Conservation (phyloP, 106 monocot species). For the Dendrobium officinale region DNA sequence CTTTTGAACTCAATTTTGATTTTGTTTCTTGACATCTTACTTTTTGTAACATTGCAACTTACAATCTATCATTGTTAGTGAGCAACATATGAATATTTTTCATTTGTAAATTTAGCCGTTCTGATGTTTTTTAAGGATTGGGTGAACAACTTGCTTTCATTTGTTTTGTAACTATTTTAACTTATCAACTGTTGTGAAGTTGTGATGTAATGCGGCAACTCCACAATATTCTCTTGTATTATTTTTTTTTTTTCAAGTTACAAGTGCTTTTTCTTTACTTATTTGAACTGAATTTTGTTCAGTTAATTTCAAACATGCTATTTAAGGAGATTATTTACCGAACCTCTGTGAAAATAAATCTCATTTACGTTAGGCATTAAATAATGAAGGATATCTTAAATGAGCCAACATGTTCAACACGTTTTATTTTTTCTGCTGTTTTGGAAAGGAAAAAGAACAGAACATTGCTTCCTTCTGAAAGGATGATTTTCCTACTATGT, state of each 20-base stretch:
- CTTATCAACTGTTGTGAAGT: neutral
- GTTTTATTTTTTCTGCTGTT: neutral
- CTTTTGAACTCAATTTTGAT: neutral
- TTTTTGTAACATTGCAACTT: neutral
- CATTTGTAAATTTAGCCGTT: neutral
- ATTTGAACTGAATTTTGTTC: neutral
- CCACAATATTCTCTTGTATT: neutral
- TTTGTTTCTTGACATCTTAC: neutral
- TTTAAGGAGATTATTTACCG: neutral
- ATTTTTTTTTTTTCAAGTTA: neutral
- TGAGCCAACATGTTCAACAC: neutral
- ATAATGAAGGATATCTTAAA: neutral
- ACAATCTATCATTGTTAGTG: neutral
- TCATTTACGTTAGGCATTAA: neutral
- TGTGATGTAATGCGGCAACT: neutral
- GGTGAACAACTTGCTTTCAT: neutral
- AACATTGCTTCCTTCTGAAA: neutral
- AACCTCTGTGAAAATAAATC: neutral
- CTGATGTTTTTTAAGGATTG: neutral
- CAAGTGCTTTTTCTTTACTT: neutral
- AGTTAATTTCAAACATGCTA: neutral
- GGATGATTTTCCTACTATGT: neutral
- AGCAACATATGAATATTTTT: neutral
- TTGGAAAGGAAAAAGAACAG: neutral
- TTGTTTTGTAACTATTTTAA: neutral